Evolutionary conservation across 2,329 filamentous ascomycete genomes (phyloP).

Genomic region (Acarospora socialis): DNA sequence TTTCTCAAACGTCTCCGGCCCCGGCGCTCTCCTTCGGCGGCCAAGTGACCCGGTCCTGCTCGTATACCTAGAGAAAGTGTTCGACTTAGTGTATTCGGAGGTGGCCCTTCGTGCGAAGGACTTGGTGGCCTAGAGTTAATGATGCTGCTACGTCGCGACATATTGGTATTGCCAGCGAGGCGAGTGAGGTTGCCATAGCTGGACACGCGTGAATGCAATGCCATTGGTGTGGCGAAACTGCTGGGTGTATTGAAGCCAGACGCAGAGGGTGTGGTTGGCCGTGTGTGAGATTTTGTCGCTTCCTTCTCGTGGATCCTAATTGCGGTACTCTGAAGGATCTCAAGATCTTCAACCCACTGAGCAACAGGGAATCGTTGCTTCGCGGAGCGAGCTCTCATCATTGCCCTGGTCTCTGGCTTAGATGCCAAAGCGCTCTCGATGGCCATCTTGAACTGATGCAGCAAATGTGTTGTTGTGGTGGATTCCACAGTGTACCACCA

Average conservation of each 20-base stretch:
- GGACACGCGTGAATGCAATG: constrained; percentile 19
- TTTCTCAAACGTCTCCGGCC: constrained; percentile 19
- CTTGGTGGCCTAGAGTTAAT: constrained; percentile 26
- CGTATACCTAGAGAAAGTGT: constrained; percentile 27
- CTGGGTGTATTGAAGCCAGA: constrained; percentile 31
- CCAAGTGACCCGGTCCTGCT: constrained; percentile 25
- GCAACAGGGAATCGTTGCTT: constrained; percentile 54
- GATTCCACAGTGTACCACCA: constrained; percentile 60
- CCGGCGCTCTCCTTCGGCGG: constrained; percentile 18
- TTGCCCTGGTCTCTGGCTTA: constrained; percentile 39
- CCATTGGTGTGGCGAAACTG: constrained; percentile 22
- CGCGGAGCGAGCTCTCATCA: constrained; percentile 51
- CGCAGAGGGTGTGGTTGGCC: constrained; percentile 23
- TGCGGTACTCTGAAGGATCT: constrained; percentile 45
- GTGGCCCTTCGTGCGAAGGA: constrained; percentile 19
- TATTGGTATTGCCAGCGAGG: constrained; percentile 22
- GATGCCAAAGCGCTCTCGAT: constrained; percentile 48
- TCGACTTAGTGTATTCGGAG: constrained; percentile 22
- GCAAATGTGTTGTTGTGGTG: constrained; percentile 45
- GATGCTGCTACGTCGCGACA: constrained; percentile 26
- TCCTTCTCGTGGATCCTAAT: constrained; percentile 43
- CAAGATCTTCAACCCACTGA: constrained; percentile 51
- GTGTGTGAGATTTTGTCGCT: constrained; percentile 18
- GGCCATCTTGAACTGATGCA: constrained; percentile 51
- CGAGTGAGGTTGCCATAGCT: constrained; percentile 21